phyloP scores from a whole-genome alignment of 306 rosid species.

The Inga oerstediana region DNA sequence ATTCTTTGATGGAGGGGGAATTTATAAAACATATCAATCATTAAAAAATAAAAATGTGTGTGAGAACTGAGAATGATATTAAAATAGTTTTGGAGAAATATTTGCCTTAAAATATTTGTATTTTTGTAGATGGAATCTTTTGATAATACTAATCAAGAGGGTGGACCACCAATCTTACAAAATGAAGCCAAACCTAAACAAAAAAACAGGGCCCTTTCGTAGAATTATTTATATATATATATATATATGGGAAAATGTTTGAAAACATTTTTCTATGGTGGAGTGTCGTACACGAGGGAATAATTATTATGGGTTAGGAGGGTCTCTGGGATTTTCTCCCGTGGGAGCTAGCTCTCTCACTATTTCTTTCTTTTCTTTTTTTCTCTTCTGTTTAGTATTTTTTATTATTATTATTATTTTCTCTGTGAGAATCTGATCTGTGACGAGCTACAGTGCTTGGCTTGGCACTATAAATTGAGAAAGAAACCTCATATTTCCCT shows the following conservation, averaged over 20 bases:
- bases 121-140: neutral
- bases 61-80: neutral
- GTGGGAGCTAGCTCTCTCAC: neutral
- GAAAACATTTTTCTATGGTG: slow-evolving; percentile 14
- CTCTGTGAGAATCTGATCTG: neutral
- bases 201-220: neutral
- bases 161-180: slow-evolving; percentile 1
- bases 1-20: neutral
- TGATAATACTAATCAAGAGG: neutral
- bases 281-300: slow-evolving; percentile 44
- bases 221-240: neutral
- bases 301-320: slow-evolving; percentile 19
- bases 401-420: neutral
- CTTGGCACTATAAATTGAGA: slow-evolving; percentile 37
- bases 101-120: neutral
- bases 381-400: neutral
- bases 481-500: slow-evolving; percentile 17
- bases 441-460: neutral
- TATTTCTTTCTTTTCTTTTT: neutral
- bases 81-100: neutral
- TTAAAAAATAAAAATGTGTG: neutral
- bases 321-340: neutral
- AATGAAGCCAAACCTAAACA: neutral
- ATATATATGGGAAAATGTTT: neutral
- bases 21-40: neutral